Conservation (phyloP, 2,329 filamentous ascomycete species). For the Ceratocystis cubensis region DNA sequence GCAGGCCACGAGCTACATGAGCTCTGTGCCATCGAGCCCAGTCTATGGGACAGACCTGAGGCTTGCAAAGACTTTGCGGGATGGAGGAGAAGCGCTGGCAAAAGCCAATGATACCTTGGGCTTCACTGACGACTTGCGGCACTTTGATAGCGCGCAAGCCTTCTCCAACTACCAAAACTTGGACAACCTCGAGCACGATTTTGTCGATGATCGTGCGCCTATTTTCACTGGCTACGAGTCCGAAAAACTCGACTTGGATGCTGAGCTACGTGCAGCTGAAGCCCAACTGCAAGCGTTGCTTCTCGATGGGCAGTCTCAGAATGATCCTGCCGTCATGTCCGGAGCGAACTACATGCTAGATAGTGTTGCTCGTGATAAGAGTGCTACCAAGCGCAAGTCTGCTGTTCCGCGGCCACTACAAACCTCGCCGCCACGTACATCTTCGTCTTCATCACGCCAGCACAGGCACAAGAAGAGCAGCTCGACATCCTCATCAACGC, state of each 20-base stretch:
- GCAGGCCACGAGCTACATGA: not conserved
- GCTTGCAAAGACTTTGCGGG: not conserved
- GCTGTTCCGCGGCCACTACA: conserved; percentile 8
- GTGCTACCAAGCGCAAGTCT: not conserved
- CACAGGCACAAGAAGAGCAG: not conserved
- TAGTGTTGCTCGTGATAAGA: not conserved
- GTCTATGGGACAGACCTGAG: not conserved
- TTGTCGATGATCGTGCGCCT: not conserved
- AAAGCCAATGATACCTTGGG: not conserved
- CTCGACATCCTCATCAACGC: not conserved
- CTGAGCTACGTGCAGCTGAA: not conserved
- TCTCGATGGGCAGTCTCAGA: not conserved
- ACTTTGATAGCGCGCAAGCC: not conserved
- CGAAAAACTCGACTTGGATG: not conserved
- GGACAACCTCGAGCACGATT: not conserved
- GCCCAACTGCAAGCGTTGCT: not conserved
- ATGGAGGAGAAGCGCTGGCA: not conserved
- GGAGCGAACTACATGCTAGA: not conserved
- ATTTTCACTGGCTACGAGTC: not conserved
- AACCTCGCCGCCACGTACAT: not conserved
- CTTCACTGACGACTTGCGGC: not conserved
- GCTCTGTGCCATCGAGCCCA: no score
- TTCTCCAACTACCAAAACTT: not conserved
- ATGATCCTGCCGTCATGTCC: not conserved
- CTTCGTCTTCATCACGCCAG: not conserved